Evolutionary conservation across 169 alveolate species (phyloP).

Genomic region (Eimeria sp.): DNA sequence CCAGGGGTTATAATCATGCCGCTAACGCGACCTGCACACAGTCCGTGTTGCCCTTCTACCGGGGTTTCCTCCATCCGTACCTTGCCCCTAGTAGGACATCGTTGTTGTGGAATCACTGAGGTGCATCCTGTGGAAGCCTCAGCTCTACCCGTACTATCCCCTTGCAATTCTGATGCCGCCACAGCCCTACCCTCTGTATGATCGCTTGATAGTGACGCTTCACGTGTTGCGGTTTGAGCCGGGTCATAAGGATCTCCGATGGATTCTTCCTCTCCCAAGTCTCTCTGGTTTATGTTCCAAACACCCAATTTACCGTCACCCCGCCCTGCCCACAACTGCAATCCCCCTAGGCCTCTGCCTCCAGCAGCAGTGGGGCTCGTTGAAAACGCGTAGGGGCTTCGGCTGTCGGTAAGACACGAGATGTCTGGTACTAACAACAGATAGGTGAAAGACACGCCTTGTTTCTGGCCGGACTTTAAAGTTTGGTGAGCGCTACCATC

Average conservation of each 20-base stretch:
- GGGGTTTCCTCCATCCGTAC: background rate
- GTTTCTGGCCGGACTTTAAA: conserved; percentile 7
- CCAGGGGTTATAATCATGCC: conserved; percentile 67
- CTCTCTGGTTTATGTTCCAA: conserved; percentile 58
- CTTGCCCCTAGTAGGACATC: background rate
- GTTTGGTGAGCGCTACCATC: background rate
- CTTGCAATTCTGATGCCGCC: background rate
- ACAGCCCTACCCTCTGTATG: background rate
- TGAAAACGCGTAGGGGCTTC: background rate
- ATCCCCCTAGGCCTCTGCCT: conserved; percentile 7
- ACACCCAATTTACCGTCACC: conserved; percentile 71
- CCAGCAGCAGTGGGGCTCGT: background rate
- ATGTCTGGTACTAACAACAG: conserved; percentile 35
- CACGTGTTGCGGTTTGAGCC: background rate
- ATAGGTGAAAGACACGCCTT: conserved; percentile 52
- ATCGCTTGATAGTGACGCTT: background rate
- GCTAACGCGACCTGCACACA: conserved; percentile 20
- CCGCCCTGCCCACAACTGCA: conserved; percentile 73
- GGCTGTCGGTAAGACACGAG: background rate
- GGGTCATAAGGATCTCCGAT: conserved; percentile 14
- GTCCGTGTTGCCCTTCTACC: background rate
- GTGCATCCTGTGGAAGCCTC: background rate
- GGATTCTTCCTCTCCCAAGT: conserved; percentile 43
- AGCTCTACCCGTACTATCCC: background rate
- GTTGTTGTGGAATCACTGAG: background rate